Evolutionary conservation across 345 rosid species (phyloP), one percentile per base, ranked within the genome.

Genomic region (Salix viminalis): DNA sequence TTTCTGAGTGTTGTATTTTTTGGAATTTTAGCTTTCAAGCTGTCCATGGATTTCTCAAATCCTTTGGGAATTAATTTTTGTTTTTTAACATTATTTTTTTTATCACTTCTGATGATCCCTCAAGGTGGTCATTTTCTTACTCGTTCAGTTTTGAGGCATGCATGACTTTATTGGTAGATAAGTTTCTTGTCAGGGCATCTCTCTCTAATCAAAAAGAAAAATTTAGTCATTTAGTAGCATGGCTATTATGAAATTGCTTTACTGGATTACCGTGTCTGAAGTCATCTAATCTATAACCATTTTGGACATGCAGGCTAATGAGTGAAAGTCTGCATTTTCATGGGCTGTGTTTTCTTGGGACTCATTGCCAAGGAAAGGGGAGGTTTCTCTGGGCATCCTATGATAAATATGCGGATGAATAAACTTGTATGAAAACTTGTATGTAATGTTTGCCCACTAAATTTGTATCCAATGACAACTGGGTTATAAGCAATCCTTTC

Each of bases 271-370:
- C 7, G 16, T 72, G 18, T 54, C 41, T 72, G 37, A 65, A 36
- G 44, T 66, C 64, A 28, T 30, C 30, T 14, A 32, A 70, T 32
- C 50, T 26, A 30, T 73, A 37, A 37, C 18, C 26, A 24, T 52
- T 69, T 62, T 67, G 46, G 18, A 1, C 70, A 13, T 80, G 87
- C 91, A 90, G 94, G 23, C 74, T 81, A 83, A 77, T 11, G 94
- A 88, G 83, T 88, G 83, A 86, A 71, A 15, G 46, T 62, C 34
- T 30, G 70, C 68, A 50, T 58, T 72, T 41, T 52, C 71, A 46
- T 56, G 61, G 69, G 37, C 64, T 46, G 66, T 44, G 26, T 41
- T 61, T 67, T 2, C 36, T 32, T 1, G 56, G 66, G 62, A 69
- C 39, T 65, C 36, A 34, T 32, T 16, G 15, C n/a, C 16, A 52